Evolutionary conservation across 192 early-diverging fungal genomes (phyloP).

Genomic region (Linderina pennispora): DNA sequence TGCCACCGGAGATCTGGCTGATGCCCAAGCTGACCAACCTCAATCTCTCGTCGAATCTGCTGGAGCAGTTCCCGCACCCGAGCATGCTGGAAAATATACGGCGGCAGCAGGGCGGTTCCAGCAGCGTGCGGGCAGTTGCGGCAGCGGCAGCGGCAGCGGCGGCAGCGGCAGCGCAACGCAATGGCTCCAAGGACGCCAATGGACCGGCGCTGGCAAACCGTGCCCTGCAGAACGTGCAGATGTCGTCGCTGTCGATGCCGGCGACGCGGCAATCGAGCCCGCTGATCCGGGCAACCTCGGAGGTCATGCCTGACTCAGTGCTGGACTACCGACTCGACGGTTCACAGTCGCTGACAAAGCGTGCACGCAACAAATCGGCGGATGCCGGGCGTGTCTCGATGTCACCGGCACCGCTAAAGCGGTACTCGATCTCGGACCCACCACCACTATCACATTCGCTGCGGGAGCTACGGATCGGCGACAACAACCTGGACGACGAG

Average conservation of each 20-base stretch:
- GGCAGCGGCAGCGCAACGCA: conserved; percentile 38
- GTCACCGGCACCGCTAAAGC: conserved; percentile 21
- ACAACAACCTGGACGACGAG: conserved; percentile 79
- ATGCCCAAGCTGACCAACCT: conserved; percentile 60
- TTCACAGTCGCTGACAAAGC: neutral
- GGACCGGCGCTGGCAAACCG: conserved; percentile 7
- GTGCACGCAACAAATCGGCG: conserved; percentile 34
- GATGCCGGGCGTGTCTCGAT: conserved; percentile 22
- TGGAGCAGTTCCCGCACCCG: conserved; percentile 77
- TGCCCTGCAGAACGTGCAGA: conserved; percentile 22
- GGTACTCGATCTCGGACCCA: conserved; percentile 48
- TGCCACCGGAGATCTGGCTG: conserved; percentile 74
- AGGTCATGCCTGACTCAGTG: conserved; percentile 5
- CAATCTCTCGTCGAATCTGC: conserved; percentile 77
- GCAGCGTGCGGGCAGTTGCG: conserved; percentile 34
- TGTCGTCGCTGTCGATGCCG: conserved; percentile 19
- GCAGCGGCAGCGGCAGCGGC: conserved; percentile 46
- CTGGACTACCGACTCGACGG: neutral
- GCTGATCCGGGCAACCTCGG: conserved; percentile 25
- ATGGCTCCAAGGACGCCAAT: conserved; percentile 29
- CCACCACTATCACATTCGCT: conserved; percentile 53
- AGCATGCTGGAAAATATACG: conserved; percentile 47
- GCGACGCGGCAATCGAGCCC: conserved; percentile 30
- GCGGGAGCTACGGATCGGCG: conserved; percentile 63
- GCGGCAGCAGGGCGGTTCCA: conserved; percentile 42